A percentile compares a stretch with the other conserved stretches of the same genome.
Conservation (phyloP, 164 flowering plant genomes). For the Liquidambar formosana region DNA sequence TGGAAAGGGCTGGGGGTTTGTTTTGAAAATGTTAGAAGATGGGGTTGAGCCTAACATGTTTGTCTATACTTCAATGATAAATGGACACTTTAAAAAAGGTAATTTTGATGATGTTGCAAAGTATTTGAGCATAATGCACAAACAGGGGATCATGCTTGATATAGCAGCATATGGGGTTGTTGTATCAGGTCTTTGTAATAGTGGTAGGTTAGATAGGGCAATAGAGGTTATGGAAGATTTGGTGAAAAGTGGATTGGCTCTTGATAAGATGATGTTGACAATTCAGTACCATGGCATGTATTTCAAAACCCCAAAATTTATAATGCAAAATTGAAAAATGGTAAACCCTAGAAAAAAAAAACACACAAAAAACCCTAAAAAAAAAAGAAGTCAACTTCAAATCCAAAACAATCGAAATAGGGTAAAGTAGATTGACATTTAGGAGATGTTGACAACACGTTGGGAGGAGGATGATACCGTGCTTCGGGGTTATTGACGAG, state of each 20-base stretch:
- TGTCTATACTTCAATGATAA: constrained; percentile 38
- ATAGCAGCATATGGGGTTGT: constrained; percentile 35
- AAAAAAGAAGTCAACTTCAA: no score
- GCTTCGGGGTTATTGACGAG: no score
- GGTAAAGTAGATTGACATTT: no score
- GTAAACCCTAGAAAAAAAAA: no score
- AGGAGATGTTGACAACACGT: no score
- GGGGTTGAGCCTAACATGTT: constrained; percentile 30
- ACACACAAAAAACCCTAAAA: no score
- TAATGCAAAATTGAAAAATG: no score
- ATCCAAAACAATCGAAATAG: no score
- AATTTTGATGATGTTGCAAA: constrained; percentile 28
- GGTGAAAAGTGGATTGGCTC: constrained; percentile 29
- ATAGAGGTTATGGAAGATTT: constrained; percentile 24
- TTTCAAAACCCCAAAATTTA: no score
- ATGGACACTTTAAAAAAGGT: no score
- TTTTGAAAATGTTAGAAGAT: constrained; percentile 26
- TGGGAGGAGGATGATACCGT: no score
- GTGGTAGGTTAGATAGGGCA: constrained; percentile 26
- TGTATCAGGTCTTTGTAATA: constrained; percentile 36
- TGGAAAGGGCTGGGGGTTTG: constrained; percentile 28
- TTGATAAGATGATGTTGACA: constrained; percentile 33
- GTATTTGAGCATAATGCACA: constrained; percentile 23
- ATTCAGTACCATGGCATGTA: no score
- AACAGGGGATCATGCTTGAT: constrained; percentile 31